A percentile compares a stretch with the other conserved stretches of the same genome.
phyloP scores from a whole-genome alignment of 2,329 filamentous ascomycete species.

The Didymella segeticola region DNA sequence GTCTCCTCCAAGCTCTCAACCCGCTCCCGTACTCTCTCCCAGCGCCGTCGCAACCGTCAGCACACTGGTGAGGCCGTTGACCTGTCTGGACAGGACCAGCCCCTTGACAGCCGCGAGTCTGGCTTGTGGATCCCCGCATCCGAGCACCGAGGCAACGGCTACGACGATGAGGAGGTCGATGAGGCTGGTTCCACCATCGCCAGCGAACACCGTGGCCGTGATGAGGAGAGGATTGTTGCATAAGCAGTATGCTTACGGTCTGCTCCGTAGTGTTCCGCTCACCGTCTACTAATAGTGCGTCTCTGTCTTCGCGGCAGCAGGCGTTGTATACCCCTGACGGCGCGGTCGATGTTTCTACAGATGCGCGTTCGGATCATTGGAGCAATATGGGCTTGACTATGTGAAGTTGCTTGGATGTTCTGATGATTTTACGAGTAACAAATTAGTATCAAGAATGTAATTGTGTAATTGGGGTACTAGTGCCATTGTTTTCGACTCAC shows the following conservation, averaged over 20 bases:
- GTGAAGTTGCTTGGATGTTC: slow-evolving; percentile 5
- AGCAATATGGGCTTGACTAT: slow-evolving; percentile 10
- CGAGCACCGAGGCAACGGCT: slow-evolving; percentile 67
- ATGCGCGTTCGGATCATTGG: slow-evolving; percentile 1
- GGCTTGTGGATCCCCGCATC: slow-evolving; percentile 80
- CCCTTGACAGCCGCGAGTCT: slow-evolving; percentile 75
- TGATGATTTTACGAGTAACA: slow-evolving; percentile 11
- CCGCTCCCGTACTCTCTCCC: slow-evolving; percentile 85
- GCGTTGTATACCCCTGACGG: slow-evolving; percentile 46
- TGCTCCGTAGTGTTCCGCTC: slow-evolving; percentile 26
- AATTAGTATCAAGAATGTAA: slow-evolving; percentile 3
- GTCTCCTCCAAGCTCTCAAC: slow-evolving; percentile 87
- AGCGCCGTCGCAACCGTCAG: slow-evolving; percentile 71
- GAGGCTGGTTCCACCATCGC: slow-evolving; percentile 55
- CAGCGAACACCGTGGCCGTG: slow-evolving; percentile 55
- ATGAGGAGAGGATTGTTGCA: slow-evolving; percentile 54
- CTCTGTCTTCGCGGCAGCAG: slow-evolving; percentile 28
- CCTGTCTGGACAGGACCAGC: slow-evolving; percentile 80
- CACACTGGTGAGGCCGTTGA: slow-evolving; percentile 77
- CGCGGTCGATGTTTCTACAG: slow-evolving; percentile 21
- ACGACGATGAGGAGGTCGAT: slow-evolving; percentile 71
- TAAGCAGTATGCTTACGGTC: slow-evolving; percentile 31
- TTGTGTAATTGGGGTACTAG: slow-evolving; percentile 14
- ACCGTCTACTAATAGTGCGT: slow-evolving; percentile 33
- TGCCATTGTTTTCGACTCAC: no score